phyloP scores from a whole-genome alignment of 176 grass and related monocot genomes.

The Tillandsia leiboldiana region DNA sequence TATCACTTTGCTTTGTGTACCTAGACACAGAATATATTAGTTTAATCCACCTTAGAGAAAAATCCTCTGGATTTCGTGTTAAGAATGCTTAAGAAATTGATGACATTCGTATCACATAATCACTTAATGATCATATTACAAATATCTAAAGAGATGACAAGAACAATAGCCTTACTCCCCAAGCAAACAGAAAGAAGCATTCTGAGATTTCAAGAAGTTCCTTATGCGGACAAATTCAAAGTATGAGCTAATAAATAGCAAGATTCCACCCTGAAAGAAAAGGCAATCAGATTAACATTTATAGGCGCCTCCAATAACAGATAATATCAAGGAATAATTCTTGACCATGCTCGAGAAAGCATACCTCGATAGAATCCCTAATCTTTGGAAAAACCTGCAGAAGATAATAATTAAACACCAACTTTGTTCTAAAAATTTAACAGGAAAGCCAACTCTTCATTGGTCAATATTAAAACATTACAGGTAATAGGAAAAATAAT shows the following conservation, averaged over 20 bases:
- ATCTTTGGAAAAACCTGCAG: constrained; percentile 91
- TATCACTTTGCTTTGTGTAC: constrained; percentile 65
- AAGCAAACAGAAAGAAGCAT: constrained; percentile 79
- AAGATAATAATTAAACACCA: constrained; percentile 18
- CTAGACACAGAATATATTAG: constrained; percentile 24
- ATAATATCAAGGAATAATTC: neutral
- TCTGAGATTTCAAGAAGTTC: constrained; percentile 72
- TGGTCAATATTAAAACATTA: constrained; percentile 12
- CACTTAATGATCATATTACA: constrained; percentile 5
- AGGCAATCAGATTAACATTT: constrained; percentile 5
- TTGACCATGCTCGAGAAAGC: neutral
- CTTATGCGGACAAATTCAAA: constrained; percentile 76
- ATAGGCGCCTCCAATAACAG: neutral
- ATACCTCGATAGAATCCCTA: constrained; percentile 73
- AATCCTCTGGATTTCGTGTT: neutral
- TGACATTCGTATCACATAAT: neutral
- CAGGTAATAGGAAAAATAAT: neutral
- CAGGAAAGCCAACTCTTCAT: no score
- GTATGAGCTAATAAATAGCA: constrained; percentile 84
- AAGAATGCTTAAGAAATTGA: constrained; percentile 11
- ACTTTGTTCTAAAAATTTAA: neutral
- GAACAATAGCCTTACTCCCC: constrained; percentile 61
- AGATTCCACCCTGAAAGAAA: constrained; percentile 57
- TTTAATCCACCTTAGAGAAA: constrained; percentile 2
- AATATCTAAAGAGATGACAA: constrained; percentile 13